These are phyloP conservation scores for Hypomontagnella monticulosa DNA, from an alignment of 495 filamentous ascomycete genomes.

Conservation along the genomic window DNA sequence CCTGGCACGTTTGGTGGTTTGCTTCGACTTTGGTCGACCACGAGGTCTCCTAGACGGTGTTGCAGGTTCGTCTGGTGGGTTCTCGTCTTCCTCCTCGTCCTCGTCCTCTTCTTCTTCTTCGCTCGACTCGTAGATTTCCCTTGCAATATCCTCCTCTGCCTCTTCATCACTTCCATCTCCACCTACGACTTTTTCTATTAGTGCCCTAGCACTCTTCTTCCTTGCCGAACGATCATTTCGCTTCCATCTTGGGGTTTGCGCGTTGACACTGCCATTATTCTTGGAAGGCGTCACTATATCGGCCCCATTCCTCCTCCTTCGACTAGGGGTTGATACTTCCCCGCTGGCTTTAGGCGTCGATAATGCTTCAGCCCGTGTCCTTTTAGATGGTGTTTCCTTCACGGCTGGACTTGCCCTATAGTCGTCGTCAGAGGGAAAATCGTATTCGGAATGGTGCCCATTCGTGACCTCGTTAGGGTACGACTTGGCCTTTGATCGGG, in stretches of 20 bases:
- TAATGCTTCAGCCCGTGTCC: constrained; percentile 13
- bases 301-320: constrained; percentile 38
- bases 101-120: constrained; percentile 61
- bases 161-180: constrained; percentile 78
- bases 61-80: constrained; percentile 49
- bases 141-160: constrained; percentile 75
- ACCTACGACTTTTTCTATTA: constrained; percentile 71
- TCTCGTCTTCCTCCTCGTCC: constrained; percentile 50
- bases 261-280: constrained; percentile 40
- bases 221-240: constrained; percentile 81
- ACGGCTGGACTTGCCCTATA: background rate
- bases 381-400: constrained; percentile 39
- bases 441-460: constrained; percentile 35
- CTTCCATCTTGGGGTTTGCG: constrained; percentile 62
- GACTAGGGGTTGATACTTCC: constrained; percentile 44
- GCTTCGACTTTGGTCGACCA: constrained; percentile 53
- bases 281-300: constrained; percentile 50
- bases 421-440: constrained; percentile 45
- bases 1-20: constrained; percentile 50
- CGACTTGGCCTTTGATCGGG: background rate
- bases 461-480: constrained; percentile 7
- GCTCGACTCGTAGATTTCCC: constrained; percentile 71
- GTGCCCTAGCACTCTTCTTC: constrained; percentile 79
- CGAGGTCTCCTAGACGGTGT: constrained; percentile 47
- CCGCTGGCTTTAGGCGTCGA: constrained; percentile 15